These are phyloP conservation scores for Lasiodiplodia theobromae DNA, from an alignment of 2,329 filamentous ascomycete genomes.

Conservation along the genomic window DNA sequence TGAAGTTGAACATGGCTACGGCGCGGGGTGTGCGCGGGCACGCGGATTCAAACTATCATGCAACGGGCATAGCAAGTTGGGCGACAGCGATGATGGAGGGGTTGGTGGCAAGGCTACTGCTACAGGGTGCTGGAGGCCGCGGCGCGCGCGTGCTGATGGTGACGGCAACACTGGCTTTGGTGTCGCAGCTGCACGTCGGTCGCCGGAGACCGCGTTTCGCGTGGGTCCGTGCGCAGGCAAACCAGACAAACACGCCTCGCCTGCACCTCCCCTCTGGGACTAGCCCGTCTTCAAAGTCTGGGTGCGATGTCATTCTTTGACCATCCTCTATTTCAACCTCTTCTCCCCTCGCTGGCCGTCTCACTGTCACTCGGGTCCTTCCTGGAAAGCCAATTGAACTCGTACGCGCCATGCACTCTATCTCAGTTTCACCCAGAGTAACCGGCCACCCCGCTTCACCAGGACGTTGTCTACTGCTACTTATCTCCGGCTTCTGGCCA, in stretches of 20 bases:
- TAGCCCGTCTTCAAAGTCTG: not conserved
- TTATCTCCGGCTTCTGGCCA: not conserved
- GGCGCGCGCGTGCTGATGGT: constrained; percentile 20
- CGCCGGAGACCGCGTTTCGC: constrained; percentile 12
- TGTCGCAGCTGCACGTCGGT: not conserved
- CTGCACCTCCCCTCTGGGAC: constrained; percentile 1
- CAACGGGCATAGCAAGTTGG: constrained; percentile 17
- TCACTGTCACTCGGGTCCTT: not conserved
- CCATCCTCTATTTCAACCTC: constrained; percentile 24
- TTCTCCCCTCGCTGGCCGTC: not conserved
- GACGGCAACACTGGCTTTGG: constrained; percentile 20
- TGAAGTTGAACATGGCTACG: constrained; percentile 88
- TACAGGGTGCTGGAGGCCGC: constrained; percentile 10
- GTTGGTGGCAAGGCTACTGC: constrained; percentile 15
- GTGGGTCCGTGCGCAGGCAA: constrained; percentile 13
- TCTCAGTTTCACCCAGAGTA: not conserved
- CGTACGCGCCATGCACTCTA: not conserved
- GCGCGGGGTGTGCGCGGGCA: constrained; percentile 25
- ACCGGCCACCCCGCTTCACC: not conserved
- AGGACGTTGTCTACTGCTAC: not conserved
- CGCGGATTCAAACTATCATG: constrained; percentile 16
- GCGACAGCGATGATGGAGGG: not conserved
- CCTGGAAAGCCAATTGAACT: not conserved
- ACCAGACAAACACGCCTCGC: constrained; percentile 3
- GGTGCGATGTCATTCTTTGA: constrained; percentile 16